Percentiles rank a stretch among this genome's conserved stretches.
Evolutionary conservation across 257 asterid species (phyloP).

Genomic region (Scutellaria galericulata): DNA sequence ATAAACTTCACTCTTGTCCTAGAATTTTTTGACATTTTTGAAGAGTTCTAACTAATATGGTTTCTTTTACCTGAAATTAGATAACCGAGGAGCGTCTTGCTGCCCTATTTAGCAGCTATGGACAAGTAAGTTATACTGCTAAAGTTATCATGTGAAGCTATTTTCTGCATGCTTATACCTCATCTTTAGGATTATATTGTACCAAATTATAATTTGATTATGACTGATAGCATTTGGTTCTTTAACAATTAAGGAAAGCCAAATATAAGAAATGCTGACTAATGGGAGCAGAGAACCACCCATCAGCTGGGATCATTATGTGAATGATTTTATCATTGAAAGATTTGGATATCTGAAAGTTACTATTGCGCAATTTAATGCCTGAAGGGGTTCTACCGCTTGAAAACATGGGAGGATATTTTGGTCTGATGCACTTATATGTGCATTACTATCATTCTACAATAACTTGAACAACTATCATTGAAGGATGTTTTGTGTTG

Average conservation of each 20-base stretch:
- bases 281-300: neutral
- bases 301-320: neutral
- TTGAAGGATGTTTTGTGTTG: neutral
- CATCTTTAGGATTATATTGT: neutral
- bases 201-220: neutral
- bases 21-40: conserved; percentile 14
- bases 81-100: conserved; percentile 89
- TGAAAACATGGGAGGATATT: neutral
- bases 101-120: conserved; percentile 70
- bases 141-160: conserved; percentile 21
- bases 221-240: neutral
- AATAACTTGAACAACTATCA: neutral
- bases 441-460: neutral
- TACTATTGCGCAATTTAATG: neutral
- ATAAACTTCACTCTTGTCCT: neutral
- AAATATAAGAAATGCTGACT: neutral
- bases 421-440: too few relatives aligned
- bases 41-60: conserved; percentile 33
- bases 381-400: neutral
- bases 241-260: conserved; percentile 2
- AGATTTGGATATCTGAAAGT: too few relatives aligned
- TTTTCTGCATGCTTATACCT: conserved; percentile 24
- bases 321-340: too few relatives aligned
- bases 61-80: conserved; percentile 43
- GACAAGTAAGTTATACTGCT: conserved; percentile 69